Evolutionary conservation across 2,329 filamentous ascomycete species (phyloP).

Genomic region (Dryadomyces quercivorus): DNA sequence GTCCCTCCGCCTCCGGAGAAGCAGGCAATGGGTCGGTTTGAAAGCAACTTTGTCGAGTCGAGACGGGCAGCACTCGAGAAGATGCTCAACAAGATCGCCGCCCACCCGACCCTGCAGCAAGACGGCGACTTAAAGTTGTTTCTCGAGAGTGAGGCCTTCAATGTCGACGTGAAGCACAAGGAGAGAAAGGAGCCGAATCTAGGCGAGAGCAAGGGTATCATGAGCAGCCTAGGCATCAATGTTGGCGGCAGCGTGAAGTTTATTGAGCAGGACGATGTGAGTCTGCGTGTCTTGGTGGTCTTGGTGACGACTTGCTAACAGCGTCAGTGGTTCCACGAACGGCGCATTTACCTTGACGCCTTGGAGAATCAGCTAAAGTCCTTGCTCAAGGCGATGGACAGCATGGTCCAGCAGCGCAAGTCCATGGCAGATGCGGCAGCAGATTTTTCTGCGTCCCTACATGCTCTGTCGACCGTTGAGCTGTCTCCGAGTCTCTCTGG

Average conservation of each 20-base stretch:
- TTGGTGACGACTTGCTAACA: neutral
- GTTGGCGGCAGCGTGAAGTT: constrained; percentile 82
- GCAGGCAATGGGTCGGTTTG: constrained; percentile 91
- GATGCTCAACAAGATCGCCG: constrained; percentile 93
- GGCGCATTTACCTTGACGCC: constrained; percentile 86
- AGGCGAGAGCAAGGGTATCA: constrained; percentile 84
- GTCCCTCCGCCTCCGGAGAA: constrained; percentile 96
- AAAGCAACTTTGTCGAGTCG: constrained; percentile 92
- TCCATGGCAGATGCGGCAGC: constrained; percentile 85
- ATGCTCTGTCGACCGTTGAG: constrained; percentile 84
- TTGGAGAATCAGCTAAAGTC: constrained; percentile 84
- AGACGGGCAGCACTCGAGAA: constrained; percentile 83
- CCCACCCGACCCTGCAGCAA: constrained; percentile 81
- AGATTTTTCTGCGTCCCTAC: constrained; percentile 88
- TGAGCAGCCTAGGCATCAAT: constrained; percentile 71
- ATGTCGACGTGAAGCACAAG: constrained; percentile 94
- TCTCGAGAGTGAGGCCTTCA: constrained; percentile 91
- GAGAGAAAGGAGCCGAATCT: constrained; percentile 80
- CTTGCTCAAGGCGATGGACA: constrained; percentile 85
- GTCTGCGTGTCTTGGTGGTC: constrained; percentile 18
- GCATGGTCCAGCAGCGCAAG: constrained; percentile 83
- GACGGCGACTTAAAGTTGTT: constrained; percentile 93
- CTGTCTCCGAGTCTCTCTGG: constrained; percentile 78
- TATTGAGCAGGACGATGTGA: constrained; percentile 90
- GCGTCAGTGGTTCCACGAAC: constrained; percentile 87